These are phyloP conservation scores for Serendipita sp. DNA, from an alignment of 768 basidiomycete genomes.

Conservation along the genomic window DNA sequence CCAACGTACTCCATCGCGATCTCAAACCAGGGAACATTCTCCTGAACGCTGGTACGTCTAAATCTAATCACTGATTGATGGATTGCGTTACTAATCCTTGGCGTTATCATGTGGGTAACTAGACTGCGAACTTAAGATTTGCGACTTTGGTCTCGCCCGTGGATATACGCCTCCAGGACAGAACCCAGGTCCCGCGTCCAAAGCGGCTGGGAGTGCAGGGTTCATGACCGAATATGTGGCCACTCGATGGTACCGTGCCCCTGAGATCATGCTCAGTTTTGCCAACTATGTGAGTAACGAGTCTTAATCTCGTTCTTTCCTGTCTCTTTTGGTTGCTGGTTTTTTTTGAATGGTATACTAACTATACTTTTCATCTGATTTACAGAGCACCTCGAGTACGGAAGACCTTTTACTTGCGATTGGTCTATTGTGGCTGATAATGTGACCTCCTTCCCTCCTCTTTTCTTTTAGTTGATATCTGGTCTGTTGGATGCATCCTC, in stretches of 20 bases:
- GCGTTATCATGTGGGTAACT: no score
- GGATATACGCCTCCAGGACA: conserved; percentile 60
- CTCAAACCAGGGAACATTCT: conserved; percentile 50
- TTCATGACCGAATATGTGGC: conserved; percentile 99
- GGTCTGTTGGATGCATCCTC: conserved; percentile 92
- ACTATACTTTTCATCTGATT: no score
- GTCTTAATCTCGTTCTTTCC: no score
- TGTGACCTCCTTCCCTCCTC: not conserved
- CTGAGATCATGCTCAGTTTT: conserved; percentile 98
- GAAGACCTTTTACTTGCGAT: no score
- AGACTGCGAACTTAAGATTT: conserved; percentile 96
- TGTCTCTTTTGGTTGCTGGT: no score
- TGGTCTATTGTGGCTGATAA: not conserved
- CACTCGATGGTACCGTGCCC: conserved; percentile 95
- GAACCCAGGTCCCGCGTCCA: conserved; percentile 38
- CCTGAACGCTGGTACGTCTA: conserved; percentile 10
- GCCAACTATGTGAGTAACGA: conserved; percentile 64
- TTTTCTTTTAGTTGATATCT: conserved; percentile 53
- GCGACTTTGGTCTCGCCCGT: conserved; percentile 93
- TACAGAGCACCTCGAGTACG: no score
- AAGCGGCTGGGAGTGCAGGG: conserved; percentile 46
- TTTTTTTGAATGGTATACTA: no score
- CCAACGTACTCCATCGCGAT: conserved; percentile 93
- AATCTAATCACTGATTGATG: no score
- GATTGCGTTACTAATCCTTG: no score